Base-by-base conservation (phyloP, 306 rosid species). In the Rosa chinensis region DNA sequence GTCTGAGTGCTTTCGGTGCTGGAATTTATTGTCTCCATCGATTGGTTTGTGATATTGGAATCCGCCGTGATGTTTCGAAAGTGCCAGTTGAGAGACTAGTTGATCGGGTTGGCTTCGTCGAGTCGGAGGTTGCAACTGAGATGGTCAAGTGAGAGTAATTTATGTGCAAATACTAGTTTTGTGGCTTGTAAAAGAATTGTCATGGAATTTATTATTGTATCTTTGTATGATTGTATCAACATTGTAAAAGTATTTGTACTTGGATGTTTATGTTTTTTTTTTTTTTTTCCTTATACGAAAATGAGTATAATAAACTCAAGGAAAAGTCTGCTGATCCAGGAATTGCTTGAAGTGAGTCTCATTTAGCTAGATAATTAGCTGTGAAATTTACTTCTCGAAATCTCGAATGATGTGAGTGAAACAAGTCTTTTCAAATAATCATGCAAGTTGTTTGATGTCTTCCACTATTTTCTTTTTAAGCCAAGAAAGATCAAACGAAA, bases 71-170 rank as follows among this genome's bases (percentile, higher is more conserved):
- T 80, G 88, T 83, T 14, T 10, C 9, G 21, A 86, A 94, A 83
- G 90, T 91, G 77, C 82, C 89, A 0, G 92, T 87, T 21, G 95
- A 92, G 80, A 68, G 44, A 7, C 93, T 94, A 35, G 70, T 87
- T 73, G 70, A 80, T 72, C 73, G 78, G 13, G 43, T 80, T 5
- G 82, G 1, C 77, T 10, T 56, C 18, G 74, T 56, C 18, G 86
- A 80, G 76, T 66, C 84, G 0, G 86, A 79, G 81, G 76, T 39
- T 14, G 42, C 77, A 17, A 13, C 82, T 17, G 78, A 78, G 72
- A 67, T 40, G 62, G 59, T 56, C 39, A 80, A 17, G 77, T 50
- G 72, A 59, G 66, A 77, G 17, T 50, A 64, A 42, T 20, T 48
- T 80, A 32, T 39, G 43, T 23, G 10, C 11, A 23, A 20, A 14